Evolutionary conservation across 805 yeast genomes (phyloP).

Genomic region (Spathaspora gorwiae): DNA sequence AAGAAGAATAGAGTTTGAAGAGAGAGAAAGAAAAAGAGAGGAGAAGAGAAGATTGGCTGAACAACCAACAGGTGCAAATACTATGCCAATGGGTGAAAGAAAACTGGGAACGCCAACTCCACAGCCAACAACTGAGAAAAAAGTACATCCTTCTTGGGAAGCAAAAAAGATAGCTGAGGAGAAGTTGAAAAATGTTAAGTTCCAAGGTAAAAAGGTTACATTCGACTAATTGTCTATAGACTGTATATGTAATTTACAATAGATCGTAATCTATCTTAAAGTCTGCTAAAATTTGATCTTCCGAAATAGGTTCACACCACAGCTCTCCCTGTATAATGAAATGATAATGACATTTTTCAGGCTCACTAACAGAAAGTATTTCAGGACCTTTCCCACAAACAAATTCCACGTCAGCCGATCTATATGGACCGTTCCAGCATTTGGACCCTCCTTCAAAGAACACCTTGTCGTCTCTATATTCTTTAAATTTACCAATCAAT

Average conservation of each 20-base stretch:
- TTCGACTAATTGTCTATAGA: slow-evolving; percentile 43
- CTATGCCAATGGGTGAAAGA: slow-evolving; percentile 37
- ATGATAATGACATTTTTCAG: slow-evolving; percentile 78
- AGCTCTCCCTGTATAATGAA: slow-evolving; percentile 34
- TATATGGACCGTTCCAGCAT: slow-evolving; percentile 93
- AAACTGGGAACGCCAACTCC: slow-evolving; percentile 9
- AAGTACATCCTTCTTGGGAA: slow-evolving; percentile 95
- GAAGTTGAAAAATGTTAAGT: slow-evolving; percentile 57
- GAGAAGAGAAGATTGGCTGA: slow-evolving; percentile 39
- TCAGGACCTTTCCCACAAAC: slow-evolving; percentile 60
- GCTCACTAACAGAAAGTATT: slow-evolving; percentile 71
- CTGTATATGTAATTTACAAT: slow-evolving; percentile 6
- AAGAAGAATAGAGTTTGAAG: slow-evolving; percentile 64
- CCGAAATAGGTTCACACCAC: slow-evolving; percentile 31
- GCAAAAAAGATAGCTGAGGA: slow-evolving; percentile 79
- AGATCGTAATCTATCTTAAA: slow-evolving; percentile 25
- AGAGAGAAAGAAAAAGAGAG: slow-evolving; percentile 64
- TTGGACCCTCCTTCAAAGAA: slow-evolving; percentile 60
- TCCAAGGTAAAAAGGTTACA: slow-evolving; percentile 78
- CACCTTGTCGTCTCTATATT: slow-evolving; percentile 23
- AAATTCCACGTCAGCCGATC: slow-evolving; percentile 62
- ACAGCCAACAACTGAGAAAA: slow-evolving; percentile 6
- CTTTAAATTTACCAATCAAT: slow-evolving; percentile 45
- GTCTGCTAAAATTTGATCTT: slow-evolving; percentile 20
- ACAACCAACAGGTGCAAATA: slow-evolving; percentile 36